Evolutionary conservation across 306 rosid species (phyloP).

Genomic region (Ormosia semicastrata): DNA sequence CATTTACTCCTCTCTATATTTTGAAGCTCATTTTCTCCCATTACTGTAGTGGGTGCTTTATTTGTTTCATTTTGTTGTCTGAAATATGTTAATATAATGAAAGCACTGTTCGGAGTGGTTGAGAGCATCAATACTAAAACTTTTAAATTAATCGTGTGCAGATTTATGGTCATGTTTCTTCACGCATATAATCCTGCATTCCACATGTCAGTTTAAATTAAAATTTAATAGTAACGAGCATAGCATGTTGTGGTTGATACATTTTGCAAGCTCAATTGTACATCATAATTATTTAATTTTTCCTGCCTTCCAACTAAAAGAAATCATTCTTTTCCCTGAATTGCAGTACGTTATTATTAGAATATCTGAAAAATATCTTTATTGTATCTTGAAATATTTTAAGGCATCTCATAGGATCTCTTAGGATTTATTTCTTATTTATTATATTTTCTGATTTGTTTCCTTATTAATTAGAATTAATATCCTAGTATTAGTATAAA

Average conservation of each 20-base stretch:
- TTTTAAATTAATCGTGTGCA: background rate
- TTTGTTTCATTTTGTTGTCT: background rate
- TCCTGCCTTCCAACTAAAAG: background rate
- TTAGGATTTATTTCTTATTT: too few relatives aligned
- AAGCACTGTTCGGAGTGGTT: background rate
- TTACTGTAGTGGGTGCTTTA: background rate
- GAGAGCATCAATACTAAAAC: background rate
- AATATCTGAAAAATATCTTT: too few relatives aligned
- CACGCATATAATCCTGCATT: background rate
- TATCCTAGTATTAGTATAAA: too few relatives aligned
- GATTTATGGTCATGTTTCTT: background rate
- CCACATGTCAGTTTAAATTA: background rate
- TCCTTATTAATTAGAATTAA: too few relatives aligned
- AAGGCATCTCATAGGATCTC: too few relatives aligned
- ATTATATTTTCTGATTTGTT: too few relatives aligned
- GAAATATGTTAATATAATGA: background rate
- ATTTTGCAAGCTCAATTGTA: background rate
- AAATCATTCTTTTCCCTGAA: background rate
- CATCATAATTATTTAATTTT: background rate
- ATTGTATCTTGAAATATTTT: too few relatives aligned
- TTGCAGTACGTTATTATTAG: background rate
- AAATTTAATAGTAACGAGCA: background rate
- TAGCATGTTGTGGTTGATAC: background rate
- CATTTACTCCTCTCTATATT: background rate
- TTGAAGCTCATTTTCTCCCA: background rate